Conservation (phyloP, 352 stramenopile species). For the Phytophthora aleatoria region DNA sequence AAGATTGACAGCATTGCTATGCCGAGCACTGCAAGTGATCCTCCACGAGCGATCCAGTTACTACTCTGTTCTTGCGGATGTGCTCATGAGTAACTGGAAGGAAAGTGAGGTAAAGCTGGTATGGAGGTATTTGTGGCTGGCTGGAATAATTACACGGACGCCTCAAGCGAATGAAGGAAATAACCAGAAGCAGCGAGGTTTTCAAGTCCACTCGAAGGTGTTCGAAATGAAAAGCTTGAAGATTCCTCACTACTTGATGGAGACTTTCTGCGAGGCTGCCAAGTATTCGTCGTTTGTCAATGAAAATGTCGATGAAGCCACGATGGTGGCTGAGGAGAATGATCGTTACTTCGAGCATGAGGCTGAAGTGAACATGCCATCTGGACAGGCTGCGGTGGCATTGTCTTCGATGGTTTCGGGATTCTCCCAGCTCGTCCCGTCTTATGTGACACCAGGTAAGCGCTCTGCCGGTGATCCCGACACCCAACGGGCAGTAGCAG, state of each 20-base stretch:
- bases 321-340: slow-evolving; percentile 38
- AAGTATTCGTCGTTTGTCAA: slow-evolving; percentile 77
- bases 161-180: slow-evolving; percentile 47
- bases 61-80: slow-evolving; percentile 71
- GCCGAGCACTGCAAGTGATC: slow-evolving; percentile 79
- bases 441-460: slow-evolving; percentile 39
- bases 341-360: slow-evolving; percentile 65
- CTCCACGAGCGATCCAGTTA: slow-evolving; percentile 78
- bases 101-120: slow-evolving; percentile 83
- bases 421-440: slow-evolving; percentile 45
- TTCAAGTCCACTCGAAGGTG: slow-evolving; percentile 72
- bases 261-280: slow-evolving; percentile 71
- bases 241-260: slow-evolving; percentile 66
- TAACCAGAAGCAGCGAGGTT: slow-evolving; percentile 70
- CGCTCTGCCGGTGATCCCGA: slow-evolving; percentile 15
- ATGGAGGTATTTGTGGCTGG: slow-evolving; percentile 84
- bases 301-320: slow-evolving; percentile 70
- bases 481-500: slow-evolving; percentile 39
- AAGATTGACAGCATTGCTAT: slow-evolving; percentile 66
- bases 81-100: slow-evolving; percentile 73
- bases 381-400: slow-evolving; percentile 54
- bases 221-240: slow-evolving; percentile 75
- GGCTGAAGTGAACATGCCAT: slow-evolving; percentile 53
- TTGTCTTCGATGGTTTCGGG: slow-evolving; percentile 60
- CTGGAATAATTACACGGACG: slow-evolving; percentile 73